Evolutionary conservation across 2,329 filamentous ascomycete species (phyloP), one percentile per base, ranked within the genome.

Genomic region (Pseudopithomyces chartarum): DNA sequence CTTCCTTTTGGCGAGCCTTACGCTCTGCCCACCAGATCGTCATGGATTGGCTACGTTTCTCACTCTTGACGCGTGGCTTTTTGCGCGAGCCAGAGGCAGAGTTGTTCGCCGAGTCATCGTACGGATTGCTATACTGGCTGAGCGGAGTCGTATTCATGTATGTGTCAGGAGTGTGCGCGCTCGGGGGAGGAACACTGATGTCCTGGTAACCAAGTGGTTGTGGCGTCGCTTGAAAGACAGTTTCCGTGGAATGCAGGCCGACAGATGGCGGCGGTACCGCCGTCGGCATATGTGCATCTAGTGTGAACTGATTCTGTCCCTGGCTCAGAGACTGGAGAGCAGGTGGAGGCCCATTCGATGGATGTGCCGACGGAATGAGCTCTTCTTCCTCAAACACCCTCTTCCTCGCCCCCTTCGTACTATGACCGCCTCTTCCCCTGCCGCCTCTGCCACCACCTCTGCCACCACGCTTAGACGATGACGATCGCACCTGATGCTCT

Each of bases 361-460:
- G 60, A 56, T 66, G 64, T 20, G 64, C 59, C 39, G 64, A 64
- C 17, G 65, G 66, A 23, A 57, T 56, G 15, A 65, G 61, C 11
- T 62, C 59, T 22, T 55, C 57, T 11, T 63, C 57, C 36, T 73
- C 70, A 22, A 56, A 61, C n/a, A 58, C 56, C 60, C 73, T 73
- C 60, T 74, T 76, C 10, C 80, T 69, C 5, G 80, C 80, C 2
- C 80, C 80, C 56, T 82, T 82, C 54, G 81, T 74, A 2, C 80
- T 80, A 32, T 76, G 80, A 58, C 82, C 80, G 49, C 76, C 79
- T 19, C 80, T 71, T 55, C 77, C 72, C 23, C 76, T 74, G 26
- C 75, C 64, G 44, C 81, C 82, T 66, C 81, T 81, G 58, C 79
- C 81, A 0, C 80, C 80, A 2, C 78, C 78, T 32, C 73, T 73